Evolutionary conservation across 2,329 filamentous ascomycete species (phyloP), one percentile per base, ranked within the genome.

Genomic region (Diplodia intermedia): DNA sequence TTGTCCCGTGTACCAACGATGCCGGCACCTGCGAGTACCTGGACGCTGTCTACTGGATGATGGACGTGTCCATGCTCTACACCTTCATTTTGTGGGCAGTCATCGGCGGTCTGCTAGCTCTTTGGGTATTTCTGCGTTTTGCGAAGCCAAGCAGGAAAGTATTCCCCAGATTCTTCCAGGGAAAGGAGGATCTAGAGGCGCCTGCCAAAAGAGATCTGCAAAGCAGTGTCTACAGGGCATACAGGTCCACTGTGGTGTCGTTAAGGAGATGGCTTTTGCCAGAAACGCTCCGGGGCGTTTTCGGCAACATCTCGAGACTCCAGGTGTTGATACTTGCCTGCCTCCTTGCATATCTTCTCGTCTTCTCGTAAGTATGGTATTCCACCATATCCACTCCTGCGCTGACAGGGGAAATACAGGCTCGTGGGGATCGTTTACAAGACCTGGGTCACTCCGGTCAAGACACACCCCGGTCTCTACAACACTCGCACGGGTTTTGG

Each of bases 371-470:
- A 66, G 71, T 70, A 6, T 8, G 3, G 4, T 3, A 11, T 43
- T 20, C 15, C 18, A 18, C 29, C 11, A 3, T 20, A 8, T n/a
- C 43, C 5, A 7, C 23, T 14, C 6, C 15, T 56, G 3, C 18
- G 26, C n/a, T 55, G 33, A 47, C 9, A 38, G 7, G 23, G 18
- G 15, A 20, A 36, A 20, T n/a, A 5, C 49, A 79, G 79, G 4
- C 77, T 93, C 60, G 84, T 89, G 14, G 90, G 90, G 38, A 89
- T 92, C 69, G 79, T 83, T 9, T 93, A 92, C 79, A 83, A 85
- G 52, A 89, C 79, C 12, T 93, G 90, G 90, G 76, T 90, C 9
- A 92, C 90, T 0, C 91, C 91, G 0, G 85, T 92, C 63, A 87
- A 87, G 74, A 81, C 81, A 15, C 83, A 84, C 0, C 66, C 66